Base-by-base conservation (phyloP, 2,329 filamentous ascomycete species). In the Calonectria pteridis region DNA sequence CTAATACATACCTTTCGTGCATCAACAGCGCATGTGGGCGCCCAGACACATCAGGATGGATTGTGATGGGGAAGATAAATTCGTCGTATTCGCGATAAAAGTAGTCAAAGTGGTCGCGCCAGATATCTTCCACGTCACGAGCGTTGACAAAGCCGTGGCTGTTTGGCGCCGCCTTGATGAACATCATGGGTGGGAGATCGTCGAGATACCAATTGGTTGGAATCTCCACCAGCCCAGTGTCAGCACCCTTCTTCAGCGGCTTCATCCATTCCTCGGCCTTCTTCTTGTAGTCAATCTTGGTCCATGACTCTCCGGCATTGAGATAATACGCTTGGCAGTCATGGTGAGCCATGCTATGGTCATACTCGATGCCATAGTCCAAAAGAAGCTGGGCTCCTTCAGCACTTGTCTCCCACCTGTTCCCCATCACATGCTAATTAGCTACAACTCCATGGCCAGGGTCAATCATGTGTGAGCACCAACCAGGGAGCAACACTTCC, bases 21-120 rank as follows among this genome's bases (percentile, higher is more conserved):
- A 95, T 94, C 9, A 94, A 84, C 33, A 95, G 78, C 0, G 92
- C 93, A 83, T 95, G 93, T 0, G 93, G 93, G 23, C 93, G 87
- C 0, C 94, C 94, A 4, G 90, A 92, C 0, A 94, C 92, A 79
- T 95, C 93, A 0, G 93, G 94, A 82, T 95, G 93, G 43, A 95
- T 93, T 0, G 93, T 95, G 83, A 95, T 93, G 0, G 94, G 93
- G 78, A 95, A 95, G 67, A 94, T 89, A 75, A 95, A 95, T 77
- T 94, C 92, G 77, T 95, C 93, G 75, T 94, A 93, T 82, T 95
- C 93, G 33, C 93, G 87, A 81, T 95, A 95, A 79, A 94, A 94
- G 83, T 94, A 95, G 77, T 93, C 89, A 73, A 93, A 93, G 75
- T 93, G 91, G 73, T 93, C 91, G 62, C 88, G 85, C 91, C 91